A percentile compares a stretch with the other conserved stretches of the same genome.
phyloP scores from a whole-genome alignment of 345 rosid species.

The Orychophragmus violaceus region DNA sequence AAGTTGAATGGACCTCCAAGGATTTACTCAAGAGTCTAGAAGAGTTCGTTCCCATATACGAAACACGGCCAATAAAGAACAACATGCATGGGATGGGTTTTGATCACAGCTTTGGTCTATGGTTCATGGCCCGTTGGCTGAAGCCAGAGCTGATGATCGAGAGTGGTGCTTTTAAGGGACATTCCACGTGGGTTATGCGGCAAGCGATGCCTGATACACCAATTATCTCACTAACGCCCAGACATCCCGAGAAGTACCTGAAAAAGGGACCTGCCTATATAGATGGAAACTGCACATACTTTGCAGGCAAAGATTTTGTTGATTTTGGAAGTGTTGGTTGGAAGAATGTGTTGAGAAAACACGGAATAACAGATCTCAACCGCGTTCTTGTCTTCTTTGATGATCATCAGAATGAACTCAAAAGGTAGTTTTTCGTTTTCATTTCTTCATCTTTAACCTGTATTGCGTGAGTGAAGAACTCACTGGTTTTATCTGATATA shows the following conservation, averaged over 20 bases:
- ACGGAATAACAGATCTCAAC: slow-evolving; percentile 52
- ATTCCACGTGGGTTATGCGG: slow-evolving; percentile 97
- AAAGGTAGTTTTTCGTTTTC: slow-evolving; percentile 45
- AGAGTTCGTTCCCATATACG: slow-evolving; percentile 92
- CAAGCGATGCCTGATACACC: slow-evolving; percentile 88
- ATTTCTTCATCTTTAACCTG: neutral
- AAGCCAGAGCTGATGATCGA: slow-evolving; percentile 95
- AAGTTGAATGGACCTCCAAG: slow-evolving; percentile 91
- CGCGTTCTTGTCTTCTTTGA: slow-evolving; percentile 83
- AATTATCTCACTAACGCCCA: slow-evolving; percentile 74
- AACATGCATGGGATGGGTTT: slow-evolving; percentile 98
- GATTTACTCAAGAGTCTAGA: slow-evolving; percentile 83
- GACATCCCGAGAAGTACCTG: slow-evolving; percentile 91
- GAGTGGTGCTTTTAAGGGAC: slow-evolving; percentile 99
- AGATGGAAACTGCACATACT: slow-evolving; percentile 92
- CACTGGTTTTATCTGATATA: slow-evolving; percentile 6
- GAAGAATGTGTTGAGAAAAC: slow-evolving; percentile 61
- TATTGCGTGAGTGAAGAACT: neutral
- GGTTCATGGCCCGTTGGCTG: slow-evolving; percentile 87
- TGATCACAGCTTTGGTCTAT: slow-evolving; percentile 98
- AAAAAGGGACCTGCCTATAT: slow-evolving; percentile 96
- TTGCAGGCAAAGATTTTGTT: slow-evolving; percentile 94
- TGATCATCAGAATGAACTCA: slow-evolving; percentile 95
- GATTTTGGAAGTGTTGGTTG: slow-evolving; percentile 93
- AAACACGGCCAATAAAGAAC: slow-evolving; percentile 84